Conservation (phyloP, 2,329 filamentous ascomycete species). For the Zymoseptoria ardabiliae region DNA sequence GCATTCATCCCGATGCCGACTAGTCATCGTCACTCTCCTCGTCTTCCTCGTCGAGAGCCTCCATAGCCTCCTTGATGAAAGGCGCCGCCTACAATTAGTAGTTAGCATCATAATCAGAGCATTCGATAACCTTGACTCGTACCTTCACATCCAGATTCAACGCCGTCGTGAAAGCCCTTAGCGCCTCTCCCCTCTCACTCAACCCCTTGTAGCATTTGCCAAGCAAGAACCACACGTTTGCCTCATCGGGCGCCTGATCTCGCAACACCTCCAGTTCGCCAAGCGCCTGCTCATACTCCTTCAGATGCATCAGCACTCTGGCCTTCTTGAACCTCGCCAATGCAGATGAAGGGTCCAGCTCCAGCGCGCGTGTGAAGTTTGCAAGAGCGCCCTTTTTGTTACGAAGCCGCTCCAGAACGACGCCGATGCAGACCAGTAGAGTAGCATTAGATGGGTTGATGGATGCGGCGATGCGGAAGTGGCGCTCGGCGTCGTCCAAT, state of each 20-base stretch:
- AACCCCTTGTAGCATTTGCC: constrained; percentile 64
- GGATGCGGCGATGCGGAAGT: constrained; percentile 77
- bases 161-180: constrained; percentile 89
- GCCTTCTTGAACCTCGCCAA: constrained; percentile 91
- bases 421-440: constrained; percentile 84
- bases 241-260: constrained; percentile 86
- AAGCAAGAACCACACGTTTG: constrained; percentile 90
- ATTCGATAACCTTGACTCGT: constrained; percentile 25
- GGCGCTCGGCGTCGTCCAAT: constrained; percentile 73
- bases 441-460: constrained; percentile 95
- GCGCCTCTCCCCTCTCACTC: constrained; percentile 61
- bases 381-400: constrained; percentile 69
- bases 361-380: constrained; percentile 75
- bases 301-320: constrained; percentile 70
- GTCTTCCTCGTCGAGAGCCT: constrained; percentile 52
- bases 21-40: constrained; percentile 23
- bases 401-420: constrained; percentile 78
- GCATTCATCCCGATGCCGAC: not conserved
- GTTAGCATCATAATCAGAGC: constrained; percentile 10
- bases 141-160: constrained; percentile 96
- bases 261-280: constrained; percentile 81
- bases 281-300: constrained; percentile 63
- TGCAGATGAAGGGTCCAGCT: constrained; percentile 71
- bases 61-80: constrained; percentile 94
- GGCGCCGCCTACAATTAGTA: constrained; percentile 61